These are phyloP conservation scores for Litsea cubeba DNA, from an alignment of 164 flowering plant species.

Conservation along the genomic window DNA sequence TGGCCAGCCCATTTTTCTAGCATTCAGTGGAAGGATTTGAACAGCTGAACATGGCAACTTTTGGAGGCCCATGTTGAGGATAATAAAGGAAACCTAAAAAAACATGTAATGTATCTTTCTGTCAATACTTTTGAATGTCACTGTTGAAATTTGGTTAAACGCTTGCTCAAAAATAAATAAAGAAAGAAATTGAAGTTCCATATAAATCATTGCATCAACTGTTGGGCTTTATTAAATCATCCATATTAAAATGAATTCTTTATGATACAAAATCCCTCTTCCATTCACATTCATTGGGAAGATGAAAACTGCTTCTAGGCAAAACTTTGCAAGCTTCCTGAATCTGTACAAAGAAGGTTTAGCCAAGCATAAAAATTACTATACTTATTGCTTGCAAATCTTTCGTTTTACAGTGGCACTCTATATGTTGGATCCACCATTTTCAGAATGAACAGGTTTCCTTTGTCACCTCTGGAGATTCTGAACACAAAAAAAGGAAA, in stretches of 20 bases:
- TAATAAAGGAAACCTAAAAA: no score
- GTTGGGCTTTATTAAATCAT: no score
- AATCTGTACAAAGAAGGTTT: neutral
- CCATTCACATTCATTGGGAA: neutral
- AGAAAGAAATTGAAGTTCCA: neutral
- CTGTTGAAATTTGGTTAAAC: neutral
- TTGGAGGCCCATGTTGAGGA: no score
- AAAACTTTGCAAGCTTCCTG: neutral
- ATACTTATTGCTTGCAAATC: neutral
- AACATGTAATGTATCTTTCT: no score
- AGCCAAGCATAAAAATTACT: neutral
- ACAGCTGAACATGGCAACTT: no score
- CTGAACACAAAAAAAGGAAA: conserved; percentile 32
- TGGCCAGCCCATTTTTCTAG: no score
- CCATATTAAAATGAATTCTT: neutral
- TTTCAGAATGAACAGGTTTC: conserved; percentile 72
- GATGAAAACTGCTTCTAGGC: neutral
- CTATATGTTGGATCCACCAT: conserved; percentile 72
- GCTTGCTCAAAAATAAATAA: neutral
- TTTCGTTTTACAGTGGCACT: conserved; percentile 34
- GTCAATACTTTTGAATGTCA: no score
- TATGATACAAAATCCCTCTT: neutral
- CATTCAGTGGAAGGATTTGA: no score
- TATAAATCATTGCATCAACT: neutral
- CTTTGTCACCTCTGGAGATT: conserved; percentile 82